phyloP scores from a whole-genome alignment of 2,329 filamentous ascomycete species.

The Cordyceps cicadae region DNA sequence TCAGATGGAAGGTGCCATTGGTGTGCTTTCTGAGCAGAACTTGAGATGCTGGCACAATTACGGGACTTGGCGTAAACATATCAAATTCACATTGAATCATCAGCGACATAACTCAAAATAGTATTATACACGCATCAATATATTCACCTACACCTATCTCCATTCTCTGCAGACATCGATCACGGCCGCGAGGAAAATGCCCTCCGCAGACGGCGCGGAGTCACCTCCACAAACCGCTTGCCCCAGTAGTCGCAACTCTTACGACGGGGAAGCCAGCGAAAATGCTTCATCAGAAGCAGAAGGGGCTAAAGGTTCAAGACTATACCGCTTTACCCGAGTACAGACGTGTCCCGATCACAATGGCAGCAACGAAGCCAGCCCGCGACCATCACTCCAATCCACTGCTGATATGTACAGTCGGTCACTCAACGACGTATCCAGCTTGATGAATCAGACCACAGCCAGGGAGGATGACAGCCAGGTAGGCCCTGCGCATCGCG shows the following conservation, averaged over 20 bases:
- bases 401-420: neutral
- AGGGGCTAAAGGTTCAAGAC: neutral
- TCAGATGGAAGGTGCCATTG: slow-evolving; percentile 1
- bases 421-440: slow-evolving; percentile 8
- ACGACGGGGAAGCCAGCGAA: too few species aligned
- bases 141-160: too few species aligned
- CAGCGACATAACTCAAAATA: neutral
- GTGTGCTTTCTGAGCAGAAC: neutral
- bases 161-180: neutral
- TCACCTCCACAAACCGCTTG: neutral
- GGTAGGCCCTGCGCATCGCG: neutral
- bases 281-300: neutral
- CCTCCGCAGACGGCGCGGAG: neutral
- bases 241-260: neutral
- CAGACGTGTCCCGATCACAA: neutral
- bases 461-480: neutral
- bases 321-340: neutral
- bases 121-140: neutral
- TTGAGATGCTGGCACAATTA: neutral
- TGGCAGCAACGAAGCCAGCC: slow-evolving; percentile 1
- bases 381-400: neutral
- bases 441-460: neutral
- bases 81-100: neutral
- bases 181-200: neutral
- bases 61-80: neutral